Conservation (phyloP, 139 green algal species). For the Chlorella sp. region DNA sequence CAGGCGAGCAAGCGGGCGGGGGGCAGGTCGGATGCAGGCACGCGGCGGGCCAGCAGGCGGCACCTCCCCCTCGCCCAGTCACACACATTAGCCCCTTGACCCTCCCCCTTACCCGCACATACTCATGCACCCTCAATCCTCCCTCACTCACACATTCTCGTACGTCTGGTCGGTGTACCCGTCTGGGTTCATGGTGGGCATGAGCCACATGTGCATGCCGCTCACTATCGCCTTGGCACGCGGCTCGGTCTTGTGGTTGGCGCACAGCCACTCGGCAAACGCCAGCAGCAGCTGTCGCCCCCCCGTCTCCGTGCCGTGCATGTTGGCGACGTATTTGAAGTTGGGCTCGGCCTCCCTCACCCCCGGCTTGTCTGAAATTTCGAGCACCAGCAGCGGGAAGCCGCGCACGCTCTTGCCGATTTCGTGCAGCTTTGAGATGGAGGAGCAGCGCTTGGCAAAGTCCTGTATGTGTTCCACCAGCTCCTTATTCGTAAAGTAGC, state of each 20-base stretch:
- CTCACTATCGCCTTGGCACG: conserved; percentile 57
- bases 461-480: conserved; percentile 11
- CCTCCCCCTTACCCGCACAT: too few species aligned
- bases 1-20: too few species aligned
- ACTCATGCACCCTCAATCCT: too few species aligned
- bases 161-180: conserved; percentile 67
- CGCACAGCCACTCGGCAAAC: conserved; percentile 85
- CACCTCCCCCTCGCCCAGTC: too few species aligned
- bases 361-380: background rate
- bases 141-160: conserved; percentile 61
- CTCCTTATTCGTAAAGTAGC: conserved; percentile 18
- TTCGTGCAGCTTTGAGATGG: conserved; percentile 15
- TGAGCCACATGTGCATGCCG: conserved; percentile 58
- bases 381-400: conserved; percentile 19
- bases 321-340: conserved; percentile 78
- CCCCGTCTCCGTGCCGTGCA: conserved; percentile 89
- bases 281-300: conserved; percentile 60
- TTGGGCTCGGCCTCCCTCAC: conserved; percentile 6
- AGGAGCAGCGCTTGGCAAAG: conserved; percentile 16
- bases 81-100: too few species aligned
- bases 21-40: too few species aligned
- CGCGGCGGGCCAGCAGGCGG: too few species aligned
- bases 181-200: conserved; percentile 92
- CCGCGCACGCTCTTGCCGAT: background rate
- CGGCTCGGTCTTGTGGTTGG: background rate